Base-by-base conservation (phyloP, 2,329 filamentous ascomycete genomes). In the Nannizzia gypsea region DNA sequence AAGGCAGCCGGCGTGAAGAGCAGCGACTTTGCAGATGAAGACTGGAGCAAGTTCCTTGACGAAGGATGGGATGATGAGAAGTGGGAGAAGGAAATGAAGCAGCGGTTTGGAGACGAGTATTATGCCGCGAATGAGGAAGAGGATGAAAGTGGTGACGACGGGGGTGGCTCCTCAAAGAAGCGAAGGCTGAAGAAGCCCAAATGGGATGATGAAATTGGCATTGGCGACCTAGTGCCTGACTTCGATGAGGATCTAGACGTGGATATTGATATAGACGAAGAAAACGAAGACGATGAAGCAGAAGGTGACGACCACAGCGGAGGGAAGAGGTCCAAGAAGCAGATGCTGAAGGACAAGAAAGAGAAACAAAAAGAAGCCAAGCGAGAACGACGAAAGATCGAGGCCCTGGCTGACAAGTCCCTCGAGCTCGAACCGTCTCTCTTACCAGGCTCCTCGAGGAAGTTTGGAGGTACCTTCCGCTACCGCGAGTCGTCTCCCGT, bases 201-300 rank as follows among this genome's bases (percentile, higher is more conserved):
- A 63, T 99, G 92, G 87, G 89, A 96, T 67, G 90, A 97, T 68
- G 93, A 99, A 70, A 96, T 99, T 67, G 91, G 97, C 70, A 97
- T 99, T 76, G 90, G 88, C 63, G 92, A 96, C 71, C 80, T 96
- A 57, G 77, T 96, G 28, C 90, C 90, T 1, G 89, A 95, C 63
- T 96, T 95, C 69, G 83, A 89, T 20, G 88, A 89, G 26, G 82
- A 83, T 75, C 68, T 70, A n/a, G 63, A 78, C 56, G 81, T 83
- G 20, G 75, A 76, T 1, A 74, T 87, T 61, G 75, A 76, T 1
- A 74, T 86, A 1, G 82, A 85, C 63, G 77, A 74, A 1, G 78
- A 81, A 6, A 73, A 78, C n/a, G 76, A 76, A 13, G 73, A 70
- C 1, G 74, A 72, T 9, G 75, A 72, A 8, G 73, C 74, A 6